Percentiles rank a stretch among this genome's conserved stretches.
These are phyloP conservation scores for Narthecium ossifragum DNA, from an alignment of 106 monocot genomes.

Conservation along the genomic window DNA sequence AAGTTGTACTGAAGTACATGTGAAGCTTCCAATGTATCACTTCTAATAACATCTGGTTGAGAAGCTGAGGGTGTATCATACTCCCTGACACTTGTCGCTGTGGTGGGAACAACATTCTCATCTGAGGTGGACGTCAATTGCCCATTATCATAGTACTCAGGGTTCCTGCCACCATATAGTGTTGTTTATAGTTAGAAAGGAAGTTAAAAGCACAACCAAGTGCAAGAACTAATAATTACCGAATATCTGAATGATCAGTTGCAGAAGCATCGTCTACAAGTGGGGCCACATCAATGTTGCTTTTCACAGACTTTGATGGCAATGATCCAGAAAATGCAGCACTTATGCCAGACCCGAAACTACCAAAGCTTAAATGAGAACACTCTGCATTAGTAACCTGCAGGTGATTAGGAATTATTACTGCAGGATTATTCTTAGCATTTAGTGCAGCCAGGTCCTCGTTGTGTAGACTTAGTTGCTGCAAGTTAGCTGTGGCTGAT, in stretches of 20 bases:
- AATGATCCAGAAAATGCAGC: slow-evolving; percentile 53
- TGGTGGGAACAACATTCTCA: slow-evolving; percentile 30
- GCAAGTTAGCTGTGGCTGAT: slow-evolving; percentile 51
- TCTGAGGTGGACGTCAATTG: slow-evolving; percentile 28
- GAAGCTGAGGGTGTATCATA: slow-evolving; percentile 49
- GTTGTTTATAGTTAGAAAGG: not conserved
- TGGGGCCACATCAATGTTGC: slow-evolving; percentile 38
- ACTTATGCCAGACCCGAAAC: slow-evolving; percentile 67
- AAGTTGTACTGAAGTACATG: slow-evolving; percentile 41
- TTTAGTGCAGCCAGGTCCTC: slow-evolving; percentile 25
- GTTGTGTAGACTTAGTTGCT: slow-evolving; percentile 56
- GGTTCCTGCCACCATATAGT: slow-evolving; percentile 36
- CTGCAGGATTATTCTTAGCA: slow-evolving; percentile 66
- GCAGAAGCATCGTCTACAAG: slow-evolving; percentile 34
- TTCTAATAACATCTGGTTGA: slow-evolving; percentile 44
- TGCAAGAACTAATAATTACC: slow-evolving; percentile 28
- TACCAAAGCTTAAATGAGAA: slow-evolving; percentile 92
- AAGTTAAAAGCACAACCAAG: not conserved
- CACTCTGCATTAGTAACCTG: slow-evolving; percentile 69
- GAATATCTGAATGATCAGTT: slow-evolving; percentile 41
- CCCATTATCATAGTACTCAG: slow-evolving; percentile 52
- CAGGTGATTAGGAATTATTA: slow-evolving; percentile 81
- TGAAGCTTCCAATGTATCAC: slow-evolving; percentile 39
- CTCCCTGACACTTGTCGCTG: slow-evolving; percentile 21
- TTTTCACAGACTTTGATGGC: slow-evolving; percentile 25